phyloP scores from a whole-genome alignment of 2,329 filamentous ascomycete species.

The Bipolaris zeicola region DNA sequence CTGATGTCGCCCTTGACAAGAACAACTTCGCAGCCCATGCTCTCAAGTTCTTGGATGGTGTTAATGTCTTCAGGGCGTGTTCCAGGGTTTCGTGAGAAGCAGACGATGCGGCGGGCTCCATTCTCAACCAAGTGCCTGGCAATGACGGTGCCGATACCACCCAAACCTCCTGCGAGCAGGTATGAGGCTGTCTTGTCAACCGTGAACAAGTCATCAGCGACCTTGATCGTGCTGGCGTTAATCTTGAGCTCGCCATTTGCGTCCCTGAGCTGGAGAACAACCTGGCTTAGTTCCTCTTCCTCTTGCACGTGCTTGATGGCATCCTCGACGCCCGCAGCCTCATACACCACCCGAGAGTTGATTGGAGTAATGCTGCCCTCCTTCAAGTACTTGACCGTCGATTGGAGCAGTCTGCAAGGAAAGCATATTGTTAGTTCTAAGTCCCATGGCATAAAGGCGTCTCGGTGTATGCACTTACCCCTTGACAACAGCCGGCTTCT shows the following conservation, averaged over 20 bases:
- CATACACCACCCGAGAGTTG: neutral
- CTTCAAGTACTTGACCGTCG: neutral
- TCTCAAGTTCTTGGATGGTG: conserved; percentile 14
- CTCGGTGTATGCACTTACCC: neutral
- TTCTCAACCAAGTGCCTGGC: conserved; percentile 23
- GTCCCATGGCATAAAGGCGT: neutral
- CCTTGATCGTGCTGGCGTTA: neutral
- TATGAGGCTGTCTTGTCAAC: conserved; percentile 16
- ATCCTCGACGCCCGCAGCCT: neutral
- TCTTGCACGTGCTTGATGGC: neutral
- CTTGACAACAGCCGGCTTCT: neutral
- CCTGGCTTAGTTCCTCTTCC: neutral
- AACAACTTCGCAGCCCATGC: conserved; percentile 15
- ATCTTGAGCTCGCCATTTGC: neutral
- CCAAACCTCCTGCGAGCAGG: conserved; percentile 32
- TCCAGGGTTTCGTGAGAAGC: conserved; percentile 22
- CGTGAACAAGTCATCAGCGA: neutral
- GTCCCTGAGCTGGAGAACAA: neutral
- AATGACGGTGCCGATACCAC: conserved; percentile 27
- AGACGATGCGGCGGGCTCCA: conserved; percentile 25
- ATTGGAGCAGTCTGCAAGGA: neutral
- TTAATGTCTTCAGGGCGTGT: neutral
- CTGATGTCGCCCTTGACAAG: conserved; percentile 3
- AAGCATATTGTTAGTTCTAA: neutral
- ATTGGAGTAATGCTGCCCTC: neutral